Base-by-base conservation (phyloP, 2,329 filamentous ascomycete species). In the Aquanectria penicillioides region DNA sequence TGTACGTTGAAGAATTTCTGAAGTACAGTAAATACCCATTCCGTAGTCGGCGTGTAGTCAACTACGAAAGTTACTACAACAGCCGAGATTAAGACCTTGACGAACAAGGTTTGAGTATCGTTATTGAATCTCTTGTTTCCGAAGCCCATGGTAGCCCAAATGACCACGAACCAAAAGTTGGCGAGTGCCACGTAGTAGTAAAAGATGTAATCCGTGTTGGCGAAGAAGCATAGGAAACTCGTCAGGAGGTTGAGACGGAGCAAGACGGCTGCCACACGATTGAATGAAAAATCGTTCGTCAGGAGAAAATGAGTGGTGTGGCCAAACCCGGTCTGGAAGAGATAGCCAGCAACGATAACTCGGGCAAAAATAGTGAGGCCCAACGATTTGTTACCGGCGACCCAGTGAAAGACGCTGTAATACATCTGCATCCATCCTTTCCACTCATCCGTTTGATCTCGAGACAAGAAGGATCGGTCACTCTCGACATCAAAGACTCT, bases 351-450 rank as follows among this genome's bases (percentile, higher is more conserved):
- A 11, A 86, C 77, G 12, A 84, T 73, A 3, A 88, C 71, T 25
- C 84, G 81, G 10, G 85, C 74, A 38, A 84, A 72, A 63, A 86
- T 78, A 71, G 87, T 86, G 41, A 86, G 79, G 71, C 80, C 80
- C 5, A 84, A 69, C 2, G 56, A 68, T 48, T 5, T 76, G 70
- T 44, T 81, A 47, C 79, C 79, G 50, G 83, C 83, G 15, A 29
- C 6, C 70, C 86, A 89, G 64, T 86, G 82, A 65, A 87, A 88
- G 6, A 85, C 75, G 1, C 80, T 64, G 20, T 80, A 73, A 3
- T 82, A 70, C 11, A 79, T 77, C 63, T 89, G 86, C 83, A 89
- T 86, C 79, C 85, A 83, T 2, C 88, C 88, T 74, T 89, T 89
- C 81, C 86, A 88, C 71, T 90, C 88, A 48, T 89, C 81, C 1